These are phyloP conservation scores for Jamesozyma spencerorum DNA, from an alignment of 805 yeast genomes.

Conservation along the genomic window DNA sequence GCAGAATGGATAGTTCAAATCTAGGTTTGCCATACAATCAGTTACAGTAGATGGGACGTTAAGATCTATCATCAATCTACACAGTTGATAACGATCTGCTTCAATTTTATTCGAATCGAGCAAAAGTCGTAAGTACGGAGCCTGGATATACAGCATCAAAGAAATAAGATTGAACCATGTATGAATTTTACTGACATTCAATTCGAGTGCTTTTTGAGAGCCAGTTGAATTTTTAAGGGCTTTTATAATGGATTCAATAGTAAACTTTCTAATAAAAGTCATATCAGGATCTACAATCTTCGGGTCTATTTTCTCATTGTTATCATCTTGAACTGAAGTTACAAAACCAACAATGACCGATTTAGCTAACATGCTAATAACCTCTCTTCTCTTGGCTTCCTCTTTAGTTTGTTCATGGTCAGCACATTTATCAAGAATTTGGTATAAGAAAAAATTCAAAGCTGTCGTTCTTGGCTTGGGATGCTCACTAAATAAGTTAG, in stretches of 20 bases:
- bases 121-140: conserved; percentile 32
- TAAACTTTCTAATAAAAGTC: conserved; percentile 62
- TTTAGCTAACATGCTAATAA: conserved; percentile 54
- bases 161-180: conserved; percentile 26
- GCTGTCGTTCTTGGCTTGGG: conserved; percentile 70
- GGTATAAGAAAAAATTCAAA: conserved; percentile 67
- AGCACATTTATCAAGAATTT: conserved; percentile 50
- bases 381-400: conserved; percentile 39
- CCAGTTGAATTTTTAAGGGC: conserved; percentile 44
- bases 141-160: conserved; percentile 23
- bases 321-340: conserved; percentile 45
- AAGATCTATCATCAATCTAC: conserved; percentile 60
- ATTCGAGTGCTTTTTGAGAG: conserved; percentile 18
- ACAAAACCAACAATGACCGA: conserved; percentile 54
- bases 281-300: conserved; percentile 57
- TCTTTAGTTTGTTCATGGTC: conserved; percentile 29
- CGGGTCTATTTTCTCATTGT: conserved; percentile 33
- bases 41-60: conserved; percentile 52
- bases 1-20: conserved; percentile 63
- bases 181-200: conserved; percentile 23
- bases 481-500: conserved; percentile 34
- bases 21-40: conserved; percentile 52
- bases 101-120: conserved; percentile 41
- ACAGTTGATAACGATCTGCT: conserved; percentile 54
- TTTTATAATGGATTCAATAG: conserved; percentile 58